These are phyloP conservation scores for Neofusicoccum sp. DNA, from an alignment of 2,329 filamentous ascomycete species.

Conservation along the genomic window DNA sequence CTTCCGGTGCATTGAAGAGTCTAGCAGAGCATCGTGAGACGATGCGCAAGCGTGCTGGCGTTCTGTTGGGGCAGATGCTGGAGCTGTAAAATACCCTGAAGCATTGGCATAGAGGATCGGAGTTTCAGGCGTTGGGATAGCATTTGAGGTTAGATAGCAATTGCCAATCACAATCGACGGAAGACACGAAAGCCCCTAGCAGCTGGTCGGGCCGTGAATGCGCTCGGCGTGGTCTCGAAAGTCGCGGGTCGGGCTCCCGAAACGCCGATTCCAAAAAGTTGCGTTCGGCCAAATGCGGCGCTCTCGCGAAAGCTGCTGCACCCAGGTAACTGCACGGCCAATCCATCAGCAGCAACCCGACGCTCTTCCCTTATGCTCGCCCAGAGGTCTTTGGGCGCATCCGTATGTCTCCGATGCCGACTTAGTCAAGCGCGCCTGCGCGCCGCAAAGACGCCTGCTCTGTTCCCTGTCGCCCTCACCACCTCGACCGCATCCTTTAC, in stretches of 20 bases:
- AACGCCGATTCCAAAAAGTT: conserved; percentile 15
- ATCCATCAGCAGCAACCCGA: not conserved
- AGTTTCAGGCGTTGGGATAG: not conserved
- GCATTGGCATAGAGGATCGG: not conserved
- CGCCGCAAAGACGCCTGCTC: not conserved
- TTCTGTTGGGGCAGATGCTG: not conserved
- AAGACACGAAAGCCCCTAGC: not conserved
- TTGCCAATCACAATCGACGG: not conserved
- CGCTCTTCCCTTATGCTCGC: conserved; percentile 36
- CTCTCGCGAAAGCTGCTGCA: conserved; percentile 9
- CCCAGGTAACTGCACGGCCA: conserved; percentile 5
- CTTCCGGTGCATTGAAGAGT: conserved; percentile 27
- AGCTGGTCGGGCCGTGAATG: not conserved
- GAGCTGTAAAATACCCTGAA: not conserved
- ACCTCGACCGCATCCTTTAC: conserved; percentile 25
- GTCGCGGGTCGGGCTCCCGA: conserved; percentile 13
- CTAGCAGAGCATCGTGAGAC: not conserved
- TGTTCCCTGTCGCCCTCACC: not conserved
- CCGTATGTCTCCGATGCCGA: conserved; percentile 44
- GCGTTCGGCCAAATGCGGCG: not conserved
- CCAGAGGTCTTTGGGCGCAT: conserved; percentile 38
- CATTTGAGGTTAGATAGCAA: not conserved
- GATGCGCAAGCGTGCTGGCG: not conserved
- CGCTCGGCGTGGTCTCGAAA: not conserved
- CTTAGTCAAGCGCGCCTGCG: conserved; percentile 30